Conservation (phyloP, 495 filamentous ascomycete species). For the Trypethelium eluteriae region DNA sequence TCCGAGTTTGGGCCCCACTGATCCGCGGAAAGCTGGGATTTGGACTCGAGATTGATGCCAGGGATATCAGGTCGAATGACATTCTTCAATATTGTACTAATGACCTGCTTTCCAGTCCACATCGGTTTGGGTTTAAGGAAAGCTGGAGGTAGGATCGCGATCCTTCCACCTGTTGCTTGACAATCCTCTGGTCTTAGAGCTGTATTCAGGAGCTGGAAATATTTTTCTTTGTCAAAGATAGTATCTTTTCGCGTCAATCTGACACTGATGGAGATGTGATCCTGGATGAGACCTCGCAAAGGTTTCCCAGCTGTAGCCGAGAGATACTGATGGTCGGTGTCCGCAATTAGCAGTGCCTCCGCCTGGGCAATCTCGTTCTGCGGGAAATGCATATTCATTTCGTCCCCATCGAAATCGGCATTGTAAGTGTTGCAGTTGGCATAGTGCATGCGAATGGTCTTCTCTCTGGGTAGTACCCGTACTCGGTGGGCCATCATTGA, state of each 20-base stretch:
- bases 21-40: constrained; percentile 65
- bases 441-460: constrained; percentile 99
- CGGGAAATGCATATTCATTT: constrained; percentile 99
- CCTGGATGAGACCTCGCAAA: constrained; percentile 92
- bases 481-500: constrained; percentile 98
- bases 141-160: constrained; percentile 71
- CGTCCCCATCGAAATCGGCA: constrained; percentile 99
- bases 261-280: constrained; percentile 93
- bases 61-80: constrained; percentile 67
- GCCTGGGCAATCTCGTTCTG: constrained; percentile 91
- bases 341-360: constrained; percentile 84
- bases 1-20: constrained; percentile 56
- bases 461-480: constrained; percentile 83
- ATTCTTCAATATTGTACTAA: constrained; percentile 89
- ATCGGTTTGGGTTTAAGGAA: constrained; percentile 69
- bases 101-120: constrained; percentile 98
- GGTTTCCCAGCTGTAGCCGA: constrained; percentile 91
- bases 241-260: constrained; percentile 85
- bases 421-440: constrained; percentile 99
- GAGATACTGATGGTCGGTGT: constrained; percentile 96
- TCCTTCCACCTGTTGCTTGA: constrained; percentile 62
- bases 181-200: constrained; percentile 83
- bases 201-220: constrained; percentile 84
- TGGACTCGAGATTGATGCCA: constrained; percentile 70
- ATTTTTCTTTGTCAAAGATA: constrained; percentile 83